A percentile compares a stretch with the other conserved stretches of the same genome.
Evolutionary conservation across 192 early-diverging fungal genomes (phyloP).

Genomic region (Dissophora ornata): DNA sequence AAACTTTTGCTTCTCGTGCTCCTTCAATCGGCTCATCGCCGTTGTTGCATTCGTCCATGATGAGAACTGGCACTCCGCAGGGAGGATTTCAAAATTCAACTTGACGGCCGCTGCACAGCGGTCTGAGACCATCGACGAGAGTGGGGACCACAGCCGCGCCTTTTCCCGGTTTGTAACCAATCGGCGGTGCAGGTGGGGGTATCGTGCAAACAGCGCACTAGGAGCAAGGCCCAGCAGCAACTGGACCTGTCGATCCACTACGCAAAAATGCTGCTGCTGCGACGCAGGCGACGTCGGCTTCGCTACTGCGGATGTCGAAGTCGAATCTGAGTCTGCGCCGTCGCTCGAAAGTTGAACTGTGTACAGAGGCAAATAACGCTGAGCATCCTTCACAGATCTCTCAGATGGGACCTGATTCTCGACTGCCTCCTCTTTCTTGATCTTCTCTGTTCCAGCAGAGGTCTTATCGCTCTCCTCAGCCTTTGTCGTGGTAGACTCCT

Average conservation of each 20-base stretch:
- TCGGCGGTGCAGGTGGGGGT: constrained; percentile 69
- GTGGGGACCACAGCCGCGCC: constrained; percentile 76
- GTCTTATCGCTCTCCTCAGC: background rate
- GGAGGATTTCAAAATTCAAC: constrained; percentile 46
- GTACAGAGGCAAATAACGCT: constrained; percentile 73
- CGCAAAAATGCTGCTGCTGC: constrained; percentile 62
- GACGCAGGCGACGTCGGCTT: background rate
- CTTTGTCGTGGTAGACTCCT: background rate
- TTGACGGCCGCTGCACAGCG: constrained; percentile 57
- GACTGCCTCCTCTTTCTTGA: constrained; percentile 19
- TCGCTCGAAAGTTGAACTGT: constrained; percentile 72
- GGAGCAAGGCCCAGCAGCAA: constrained; percentile 66
- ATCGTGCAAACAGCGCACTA: constrained; percentile 64
- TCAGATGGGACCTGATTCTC: constrained; percentile 9
- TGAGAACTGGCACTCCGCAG: constrained; percentile 45
- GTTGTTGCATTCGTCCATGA: constrained; percentile 32
- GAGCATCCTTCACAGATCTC: constrained; percentile 56
- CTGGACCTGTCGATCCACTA: constrained; percentile 75
- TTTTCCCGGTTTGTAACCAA: constrained; percentile 67
- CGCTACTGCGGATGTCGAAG: background rate
- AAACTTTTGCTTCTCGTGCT: constrained; percentile 73
- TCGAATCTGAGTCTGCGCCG: constrained; percentile 14
- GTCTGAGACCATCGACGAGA: constrained; percentile 70
- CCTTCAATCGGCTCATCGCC: constrained; percentile 57
- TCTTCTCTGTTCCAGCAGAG: background rate